Base-by-base conservation (phyloP, 2,329 filamentous ascomycete species). In the Diplodia seriata region DNA sequence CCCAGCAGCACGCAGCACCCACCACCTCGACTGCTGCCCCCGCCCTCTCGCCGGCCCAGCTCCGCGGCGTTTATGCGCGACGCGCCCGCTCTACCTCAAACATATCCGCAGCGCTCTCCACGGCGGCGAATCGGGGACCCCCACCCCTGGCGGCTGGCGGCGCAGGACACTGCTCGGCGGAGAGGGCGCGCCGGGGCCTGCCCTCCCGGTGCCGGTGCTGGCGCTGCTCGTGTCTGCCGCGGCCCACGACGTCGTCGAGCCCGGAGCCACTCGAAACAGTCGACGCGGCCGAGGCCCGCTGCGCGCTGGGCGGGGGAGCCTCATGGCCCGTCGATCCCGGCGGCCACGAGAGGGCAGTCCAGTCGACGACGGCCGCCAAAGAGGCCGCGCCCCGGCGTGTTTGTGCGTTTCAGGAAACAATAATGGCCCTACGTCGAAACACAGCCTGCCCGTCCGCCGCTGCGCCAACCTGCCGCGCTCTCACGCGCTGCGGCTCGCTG, bases 241-340 rank as follows among this genome's bases (percentile, higher is more conserved):
- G 57, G 40, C 57, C 43, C 55, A 43, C 55, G 36, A 43, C 26
- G 26, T 26, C 55, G 36, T 49, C 56, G 56, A 59, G 56, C 56
- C 56, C 56, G 36, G 56, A 47, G 56, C 20, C 56, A 47, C 56
- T 62, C 59, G 59, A 63, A 51, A 51, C 47, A 51, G 59, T 36
- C 47, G 59, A 63, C 43, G 59, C 59, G 59, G 59, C 59, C 59
- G 59, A 63, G 59, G 59, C 59, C 59, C 59, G 59, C 59, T 38
- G 56, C 20, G 47, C 59, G 43, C 43, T 51, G 59, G 59, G 57
- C 57, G 57, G 57, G 57, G 40, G 49, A 62, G 57, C 40, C 57
- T 50, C 40, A 59, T 36, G 57, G 43, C 40, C 57, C 23, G 57
- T 50, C 57, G 57, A 62, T 62, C 56, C 55, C 55, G 36, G 55